These are phyloP conservation scores for Polysphondylium violaceum DNA, from an alignment of 78 protist species.

Conservation along the genomic window DNA sequence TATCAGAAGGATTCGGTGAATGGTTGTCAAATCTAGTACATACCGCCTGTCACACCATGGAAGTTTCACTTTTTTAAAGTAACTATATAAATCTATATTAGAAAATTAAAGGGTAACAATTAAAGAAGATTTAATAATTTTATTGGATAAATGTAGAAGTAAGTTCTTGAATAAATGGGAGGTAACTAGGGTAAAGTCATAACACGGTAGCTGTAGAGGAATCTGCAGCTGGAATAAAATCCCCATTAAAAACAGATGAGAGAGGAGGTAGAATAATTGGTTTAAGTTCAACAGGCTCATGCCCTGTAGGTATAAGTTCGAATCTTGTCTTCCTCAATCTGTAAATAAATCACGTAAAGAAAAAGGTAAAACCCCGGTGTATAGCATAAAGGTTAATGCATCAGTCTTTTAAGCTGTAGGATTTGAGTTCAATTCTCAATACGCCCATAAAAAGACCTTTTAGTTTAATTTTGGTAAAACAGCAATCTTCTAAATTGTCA, in stretches of 20 bases:
- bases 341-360: constrained; percentile 3
- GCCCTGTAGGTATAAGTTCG: constrained; percentile 21
- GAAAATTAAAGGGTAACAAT: background rate
- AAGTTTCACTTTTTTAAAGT: constrained; percentile 14
- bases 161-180: constrained; percentile 5
- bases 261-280: constrained; percentile 9
- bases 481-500: constrained; percentile 1
- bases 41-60: constrained; percentile 82
- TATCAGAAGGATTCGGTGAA: constrained; percentile 77
- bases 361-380: constrained; percentile 9
- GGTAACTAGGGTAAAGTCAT: constrained; percentile 75
- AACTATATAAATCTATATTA: background rate
- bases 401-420: constrained; percentile 23
- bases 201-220: constrained; percentile 81
- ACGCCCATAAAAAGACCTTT: constrained; percentile 18
- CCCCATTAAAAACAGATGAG: constrained; percentile 5
- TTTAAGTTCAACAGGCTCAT: constrained; percentile 20
- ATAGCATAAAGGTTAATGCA: constrained; percentile 19
- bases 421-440: constrained; percentile 24
- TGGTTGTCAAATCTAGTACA: constrained; percentile 73
- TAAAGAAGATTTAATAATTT: background rate
- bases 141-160: constrained; percentile 8
- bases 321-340: constrained; percentile 22
- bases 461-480: constrained; percentile 22
- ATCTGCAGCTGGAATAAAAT: constrained; percentile 65